Base-by-base conservation (phyloP, 257 asterid species). In the Fraxinus cuspidata region DNA sequence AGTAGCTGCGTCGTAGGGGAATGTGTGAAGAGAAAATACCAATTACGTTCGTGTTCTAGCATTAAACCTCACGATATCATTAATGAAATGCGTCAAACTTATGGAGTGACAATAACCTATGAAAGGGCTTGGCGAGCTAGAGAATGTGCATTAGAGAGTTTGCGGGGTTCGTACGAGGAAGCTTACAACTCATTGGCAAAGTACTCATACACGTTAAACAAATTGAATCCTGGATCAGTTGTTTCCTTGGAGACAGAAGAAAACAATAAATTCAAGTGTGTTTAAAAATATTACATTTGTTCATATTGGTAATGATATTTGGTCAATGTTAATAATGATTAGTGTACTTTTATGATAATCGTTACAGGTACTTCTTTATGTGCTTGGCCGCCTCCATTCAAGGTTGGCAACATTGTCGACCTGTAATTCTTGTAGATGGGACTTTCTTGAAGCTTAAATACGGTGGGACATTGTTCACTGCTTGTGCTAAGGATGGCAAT, bases 351-450 rank as follows among this genome's bases (percentile, higher is more conserved):
- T 63, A 63, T 27, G 32, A 11, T 63, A 27, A 63, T 63, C 13
- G 32, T 63, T 63, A 27, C 69, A 63, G 69, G 69, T 63, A 63
- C 35, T 63, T 63, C 18, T 63, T 63, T 25, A 63, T 63, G 69
- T 63, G 69, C 69, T 63, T 63, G 35, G 69, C 69, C 0, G 69
- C 69, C 34, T 63, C 69, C 69, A 27, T 63, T 23, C 69, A 63
- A 63, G 69, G 69, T 63, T 63, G 69, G 69, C 69, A 23, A 63
- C 69, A 63, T 27, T 63, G 69, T 63, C 69, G 69, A 63, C 69
- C 69, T 27, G 34, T 63, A 63, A 63, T 63, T 63, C 69, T 63
- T 63, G 69, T 63, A 13, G 69, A 63, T 63, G 34, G 18, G n/a
- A 9, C 34, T 23, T 63, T 63, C 69, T 63, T 63, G 69, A 63